Evolutionary conservation across 2,329 filamentous ascomycete species (phyloP), one percentile per base, ranked within the genome.

Genomic region (Thelonectria discophora): DNA sequence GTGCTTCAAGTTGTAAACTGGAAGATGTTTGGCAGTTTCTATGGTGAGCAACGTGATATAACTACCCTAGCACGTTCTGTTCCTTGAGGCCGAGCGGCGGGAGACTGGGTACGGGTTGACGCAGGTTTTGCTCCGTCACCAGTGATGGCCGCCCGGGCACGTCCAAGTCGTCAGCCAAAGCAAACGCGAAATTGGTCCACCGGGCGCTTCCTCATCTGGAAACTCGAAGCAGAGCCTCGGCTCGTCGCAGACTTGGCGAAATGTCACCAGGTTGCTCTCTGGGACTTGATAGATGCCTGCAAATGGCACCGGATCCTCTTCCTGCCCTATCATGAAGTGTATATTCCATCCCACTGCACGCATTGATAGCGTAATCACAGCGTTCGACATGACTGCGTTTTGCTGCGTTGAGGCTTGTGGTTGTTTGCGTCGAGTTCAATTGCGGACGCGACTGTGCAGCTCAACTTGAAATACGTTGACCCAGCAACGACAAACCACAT

Each of bases 301-400:
- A 50, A 65, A 64, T 3, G 17, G 4, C 2, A 3, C 17, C 32
- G 20, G n/a, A n/a, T 58, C 43, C 21, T 45, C 40, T 3, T 52
- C 40, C 9, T 27, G 27, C 6, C 58, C 57, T 4, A 30, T 47
- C 2, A 48, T 51, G 18, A 63, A 42, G 39, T 63, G 56, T 6
- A 60, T 17, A 39, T 65, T 65, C 64, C 62, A 65, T 4, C 50
- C 61, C 24, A 39, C 34, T n/a, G 45, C 58, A 15, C 61, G 48
- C 53, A 64, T 62, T 3, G 32, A 54, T 6, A 60, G 30, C 11
- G 59, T 65, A 15, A 63, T 43, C 9, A 17, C 39, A 17, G 39
- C 39, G 39, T 9, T 42, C 2, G 15, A 37, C 10, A 37, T 37
- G 10, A 12, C 34, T 37, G 10, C 7, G 10, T 37, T 37, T 30